phyloP scores from a whole-genome alignment of 805 yeast genomes.

The Myxozyma neglecta region DNA sequence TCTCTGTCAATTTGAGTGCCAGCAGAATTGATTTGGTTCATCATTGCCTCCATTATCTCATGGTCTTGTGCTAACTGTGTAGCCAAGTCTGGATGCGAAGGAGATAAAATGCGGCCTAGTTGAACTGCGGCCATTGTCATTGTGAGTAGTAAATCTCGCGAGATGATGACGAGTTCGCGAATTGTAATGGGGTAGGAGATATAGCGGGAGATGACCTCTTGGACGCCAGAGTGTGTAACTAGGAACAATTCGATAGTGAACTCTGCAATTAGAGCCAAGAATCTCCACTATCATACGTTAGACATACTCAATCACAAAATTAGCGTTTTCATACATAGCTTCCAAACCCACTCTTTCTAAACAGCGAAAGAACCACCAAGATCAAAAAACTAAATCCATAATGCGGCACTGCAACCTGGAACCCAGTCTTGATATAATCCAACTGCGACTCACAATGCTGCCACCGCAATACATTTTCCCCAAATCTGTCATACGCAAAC shows the following conservation, averaged over 20 bases:
- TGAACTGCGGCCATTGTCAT: constrained; percentile 34
- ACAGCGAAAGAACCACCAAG: constrained; percentile 25
- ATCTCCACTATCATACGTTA: constrained; percentile 33
- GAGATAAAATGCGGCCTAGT: constrained; percentile 29
- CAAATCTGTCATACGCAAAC: constrained; percentile 79
- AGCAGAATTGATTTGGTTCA: neutral
- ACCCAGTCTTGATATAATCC: constrained; percentile 19
- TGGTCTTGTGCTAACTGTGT: neutral
- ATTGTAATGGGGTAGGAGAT: constrained; percentile 30
- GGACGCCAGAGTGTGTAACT: constrained; percentile 31
- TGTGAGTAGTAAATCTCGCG: constrained; percentile 29
- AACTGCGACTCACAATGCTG: constrained; percentile 8
- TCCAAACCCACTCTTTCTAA: constrained; percentile 22
- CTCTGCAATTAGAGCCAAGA: constrained; percentile 27
- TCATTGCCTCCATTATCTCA: neutral
- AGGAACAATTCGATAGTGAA: constrained; percentile 32
- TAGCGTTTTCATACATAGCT: constrained; percentile 25
- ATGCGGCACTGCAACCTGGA: constrained; percentile 7
- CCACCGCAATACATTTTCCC: constrained; percentile 72
- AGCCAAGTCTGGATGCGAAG: neutral
- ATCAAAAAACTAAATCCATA: constrained; percentile 27
- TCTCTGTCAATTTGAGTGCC: constrained; percentile 7
- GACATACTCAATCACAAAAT: neutral
- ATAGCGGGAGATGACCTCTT: constrained; percentile 4
- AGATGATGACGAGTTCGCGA: constrained; percentile 26